Evolutionary conservation across 2,329 filamentous ascomycete species (phyloP).

Genomic region (Podosphaera fusca): DNA sequence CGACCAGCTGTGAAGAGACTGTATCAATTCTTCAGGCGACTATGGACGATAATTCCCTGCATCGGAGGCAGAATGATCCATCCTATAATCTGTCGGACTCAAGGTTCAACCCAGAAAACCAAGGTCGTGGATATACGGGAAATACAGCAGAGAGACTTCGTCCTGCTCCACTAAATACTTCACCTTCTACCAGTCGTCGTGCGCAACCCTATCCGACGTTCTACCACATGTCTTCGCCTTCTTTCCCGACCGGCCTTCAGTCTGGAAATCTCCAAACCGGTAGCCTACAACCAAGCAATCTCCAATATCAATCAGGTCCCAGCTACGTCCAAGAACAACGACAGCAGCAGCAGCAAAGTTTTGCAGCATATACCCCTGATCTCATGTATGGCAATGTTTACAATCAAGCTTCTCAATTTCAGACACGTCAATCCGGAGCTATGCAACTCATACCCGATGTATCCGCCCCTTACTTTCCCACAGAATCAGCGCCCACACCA

Average conservation of each 20-base stretch:
- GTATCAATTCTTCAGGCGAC: slow-evolving; percentile 28
- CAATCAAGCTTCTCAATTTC: slow-evolving; percentile 49
- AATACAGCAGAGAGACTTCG: slow-evolving; percentile 21
- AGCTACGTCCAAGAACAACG: slow-evolving; percentile 28
- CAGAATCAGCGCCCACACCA: slow-evolving; percentile 38
- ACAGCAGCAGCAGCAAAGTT: slow-evolving; percentile 22
- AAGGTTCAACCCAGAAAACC: slow-evolving; percentile 21
- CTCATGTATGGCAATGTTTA: slow-evolving; percentile 64
- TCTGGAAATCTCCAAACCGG: slow-evolving; percentile 13
- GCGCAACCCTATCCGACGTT: slow-evolving; percentile 28
- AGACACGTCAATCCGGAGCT: slow-evolving; percentile 49
- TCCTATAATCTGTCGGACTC: slow-evolving; percentile 35
- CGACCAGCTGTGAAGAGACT: background rate
- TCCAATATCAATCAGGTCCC: slow-evolving; percentile 13
- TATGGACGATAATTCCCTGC: slow-evolving; percentile 60
- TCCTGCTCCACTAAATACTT: slow-evolving; percentile 25
- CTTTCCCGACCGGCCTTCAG: slow-evolving; percentile 26
- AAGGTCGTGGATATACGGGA: slow-evolving; percentile 10
- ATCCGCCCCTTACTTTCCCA: slow-evolving; percentile 53
- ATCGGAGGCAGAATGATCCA: slow-evolving; percentile 53
- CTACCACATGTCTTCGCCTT: slow-evolving; percentile 29
- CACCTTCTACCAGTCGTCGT: slow-evolving; percentile 22
- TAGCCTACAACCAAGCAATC: slow-evolving; percentile 16
- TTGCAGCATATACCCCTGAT: slow-evolving; percentile 35
- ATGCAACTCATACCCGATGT: slow-evolving; percentile 57